Base-by-base conservation (phyloP, 2,329 filamentous ascomycete genomes). In the Fusarium decemcellulare region DNA sequence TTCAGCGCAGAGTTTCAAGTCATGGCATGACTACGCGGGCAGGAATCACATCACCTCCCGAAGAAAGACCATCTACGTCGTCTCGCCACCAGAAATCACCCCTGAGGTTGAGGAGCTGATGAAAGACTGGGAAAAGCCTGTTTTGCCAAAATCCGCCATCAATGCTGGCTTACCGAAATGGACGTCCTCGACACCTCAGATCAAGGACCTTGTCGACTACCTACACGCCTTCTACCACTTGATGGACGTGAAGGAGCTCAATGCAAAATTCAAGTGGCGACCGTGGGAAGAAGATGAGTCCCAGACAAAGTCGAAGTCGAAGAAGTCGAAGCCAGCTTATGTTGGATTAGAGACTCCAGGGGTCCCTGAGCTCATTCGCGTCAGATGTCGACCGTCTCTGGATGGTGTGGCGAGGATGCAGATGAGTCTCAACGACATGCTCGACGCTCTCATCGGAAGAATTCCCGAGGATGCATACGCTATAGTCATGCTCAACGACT, bases 401-500 rank as follows among this genome's bases (percentile, higher is more conserved):
- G 86, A 90, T 50, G 78, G 77, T 0, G 42, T 81, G 0, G 88
- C 88, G 29, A 55, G 70, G 1, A 78, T 78, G 12, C 88, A 91
- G 71, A 76, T 92, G 4, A 88, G 91, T 58, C 81, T 92, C 0
- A 79, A 86, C 46, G 90, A 92, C 70, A 78, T 92, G 2, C 80
- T 92, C 0, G 89, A 92, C 67, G 85, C 81, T 0, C 82, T 87
- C 1, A 83, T 88, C 2, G 78, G 77, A 2, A 81, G 87, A 15
- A 76, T 92, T 0, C 89, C 89, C 0, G 53, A 70, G 0, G 86
- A 92, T 70, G 90, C 89, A 0, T 89, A 90, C 62, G 83, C 89
- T 0, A 73, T 91, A 2, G 72, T 90, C 0, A 74, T 92, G 37
- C 72, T 92, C 0, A 78, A 87, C 0, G 79, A 89, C 36, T 86